Evolutionary conservation across 176 grass and related monocot genomes (phyloP).

Genomic region (Urochloa ruziziensis): DNA sequence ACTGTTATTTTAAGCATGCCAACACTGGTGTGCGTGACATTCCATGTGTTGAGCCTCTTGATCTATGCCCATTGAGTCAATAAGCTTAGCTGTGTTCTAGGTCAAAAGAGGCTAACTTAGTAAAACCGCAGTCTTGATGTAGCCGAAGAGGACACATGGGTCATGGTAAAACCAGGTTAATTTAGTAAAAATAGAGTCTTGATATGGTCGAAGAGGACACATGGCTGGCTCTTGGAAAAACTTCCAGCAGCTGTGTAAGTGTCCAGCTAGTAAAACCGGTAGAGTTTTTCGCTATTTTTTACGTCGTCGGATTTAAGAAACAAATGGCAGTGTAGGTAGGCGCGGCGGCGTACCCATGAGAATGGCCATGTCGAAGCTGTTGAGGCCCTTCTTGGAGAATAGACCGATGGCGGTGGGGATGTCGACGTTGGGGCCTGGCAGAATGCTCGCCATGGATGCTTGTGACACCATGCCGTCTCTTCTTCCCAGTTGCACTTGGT

Average conservation of each 20-base stretch:
- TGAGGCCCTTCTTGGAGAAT: slow-evolving; percentile 61
- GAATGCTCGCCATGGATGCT: slow-evolving; percentile 39
- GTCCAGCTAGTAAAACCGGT: not conserved
- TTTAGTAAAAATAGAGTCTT: not conserved
- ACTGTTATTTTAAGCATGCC: not conserved
- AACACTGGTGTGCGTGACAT: slow-evolving; percentile 11
- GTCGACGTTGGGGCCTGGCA: slow-evolving; percentile 43
- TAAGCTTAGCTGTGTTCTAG: not conserved
- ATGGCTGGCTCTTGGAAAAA: not conserved
- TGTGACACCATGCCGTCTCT: slow-evolving; percentile 61
- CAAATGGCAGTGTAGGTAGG: not conserved
- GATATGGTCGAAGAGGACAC: not conserved
- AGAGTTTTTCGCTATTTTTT: not conserved
- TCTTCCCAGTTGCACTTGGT: slow-evolving; percentile 64
- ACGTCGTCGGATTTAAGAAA: not conserved
- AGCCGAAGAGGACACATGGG: not conserved
- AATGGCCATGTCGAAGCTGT: slow-evolving; percentile 56
- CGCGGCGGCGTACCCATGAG: slow-evolving; percentile 60
- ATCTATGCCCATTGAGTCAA: not conserved
- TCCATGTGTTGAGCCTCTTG: slow-evolving; percentile 26
- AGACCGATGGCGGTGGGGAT: slow-evolving; percentile 39
- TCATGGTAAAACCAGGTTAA: slow-evolving; percentile 21
- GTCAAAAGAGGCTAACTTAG: slow-evolving; percentile 24
- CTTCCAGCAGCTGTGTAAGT: not conserved
- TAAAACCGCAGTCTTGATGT: not conserved